Evolutionary conservation across 345 rosid genomes (phyloP).

Genomic region (Sapria himalayana): DNA sequence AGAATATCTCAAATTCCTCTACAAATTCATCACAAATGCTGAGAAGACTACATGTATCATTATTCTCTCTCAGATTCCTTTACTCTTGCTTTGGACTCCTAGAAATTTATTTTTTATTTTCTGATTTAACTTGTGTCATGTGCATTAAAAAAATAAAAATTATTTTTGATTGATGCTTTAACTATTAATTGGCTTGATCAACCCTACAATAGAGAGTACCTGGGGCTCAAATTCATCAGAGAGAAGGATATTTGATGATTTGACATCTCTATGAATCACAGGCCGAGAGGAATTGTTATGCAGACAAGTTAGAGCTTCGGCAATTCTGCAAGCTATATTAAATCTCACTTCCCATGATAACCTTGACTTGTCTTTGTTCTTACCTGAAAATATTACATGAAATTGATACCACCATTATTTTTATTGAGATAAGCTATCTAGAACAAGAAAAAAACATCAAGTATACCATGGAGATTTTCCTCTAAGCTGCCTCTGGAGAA

Average conservation of each 20-base stretch:
- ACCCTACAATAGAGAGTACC: too few species aligned
- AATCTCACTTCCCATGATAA: slow-evolving; percentile 52
- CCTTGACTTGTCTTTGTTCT: slow-evolving; percentile 12
- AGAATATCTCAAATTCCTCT: too few species aligned
- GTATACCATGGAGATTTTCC: slow-evolving; percentile 49
- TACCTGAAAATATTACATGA: slow-evolving; percentile 11
- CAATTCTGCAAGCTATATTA: slow-evolving; percentile 38
- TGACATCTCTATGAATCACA: slow-evolving; percentile 81
- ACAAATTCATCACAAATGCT: too few species aligned
- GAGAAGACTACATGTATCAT: too few species aligned
- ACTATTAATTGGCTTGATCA: too few species aligned
- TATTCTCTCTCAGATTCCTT: too few species aligned
- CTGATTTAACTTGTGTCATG: too few species aligned
- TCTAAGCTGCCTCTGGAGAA: slow-evolving; percentile 58
- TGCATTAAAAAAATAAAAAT: too few species aligned
- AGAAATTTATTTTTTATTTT: too few species aligned
- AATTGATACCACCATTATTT: slow-evolving; percentile 7
- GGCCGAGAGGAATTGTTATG: slow-evolving; percentile 48
- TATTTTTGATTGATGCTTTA: too few species aligned
- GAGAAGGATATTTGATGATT: slow-evolving; percentile 80
- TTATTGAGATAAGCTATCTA: slow-evolving; percentile 2
- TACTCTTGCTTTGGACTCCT: too few species aligned
- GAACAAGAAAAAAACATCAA: not conserved
- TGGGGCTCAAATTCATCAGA: slow-evolving; percentile 49
- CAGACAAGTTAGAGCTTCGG: slow-evolving; percentile 53